Evolutionary conservation across 768 basidiomycete genomes (phyloP).

Genomic region (Suillus fuscotomentosus): DNA sequence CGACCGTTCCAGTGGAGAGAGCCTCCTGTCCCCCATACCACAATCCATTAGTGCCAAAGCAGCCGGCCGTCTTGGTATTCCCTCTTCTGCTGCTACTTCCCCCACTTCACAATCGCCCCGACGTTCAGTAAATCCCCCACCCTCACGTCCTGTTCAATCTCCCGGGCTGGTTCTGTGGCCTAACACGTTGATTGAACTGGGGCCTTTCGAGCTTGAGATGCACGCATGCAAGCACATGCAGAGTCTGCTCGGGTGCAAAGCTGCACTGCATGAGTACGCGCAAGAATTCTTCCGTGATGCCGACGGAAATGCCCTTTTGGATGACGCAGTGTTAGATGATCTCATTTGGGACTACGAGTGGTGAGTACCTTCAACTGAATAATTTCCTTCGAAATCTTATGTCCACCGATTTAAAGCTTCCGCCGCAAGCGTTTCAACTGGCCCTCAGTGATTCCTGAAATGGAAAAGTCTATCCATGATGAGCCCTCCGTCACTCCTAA

Average conservation of each 20-base stretch:
- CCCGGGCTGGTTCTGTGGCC: constrained; percentile 64
- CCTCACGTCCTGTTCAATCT: constrained; percentile 43
- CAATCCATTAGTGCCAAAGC: constrained; percentile 35
- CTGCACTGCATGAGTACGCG: constrained; percentile 53
- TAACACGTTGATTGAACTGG: constrained; percentile 55
- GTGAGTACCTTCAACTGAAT: constrained; percentile 17
- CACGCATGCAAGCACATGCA: constrained; percentile 72
- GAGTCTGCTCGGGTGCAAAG: constrained; percentile 58
- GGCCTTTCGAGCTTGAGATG: constrained; percentile 66
- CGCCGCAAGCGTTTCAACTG: constrained; percentile 67
- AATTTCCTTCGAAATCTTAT: constrained; percentile 8
- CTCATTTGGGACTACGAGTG: constrained; percentile 36
- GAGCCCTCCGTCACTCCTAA: not conserved
- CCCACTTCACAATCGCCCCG: constrained; percentile 3
- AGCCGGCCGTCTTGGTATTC: constrained; percentile 37
- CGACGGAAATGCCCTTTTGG: constrained; percentile 18
- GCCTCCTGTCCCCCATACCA: constrained; percentile 22
- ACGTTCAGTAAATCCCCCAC: constrained; percentile 6
- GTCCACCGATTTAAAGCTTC: constrained; percentile 43
- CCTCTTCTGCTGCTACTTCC: constrained; percentile 11
- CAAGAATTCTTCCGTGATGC: constrained; percentile 30
- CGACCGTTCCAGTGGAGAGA: constrained; percentile 28
- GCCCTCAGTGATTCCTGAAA: constrained; percentile 48
- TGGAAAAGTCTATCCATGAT: not conserved
- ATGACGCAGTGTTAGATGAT: constrained; percentile 24